A percentile compares a stretch with the other conserved stretches of the same genome.
These are phyloP conservation scores for Margaritispora aquatica DNA, from an alignment of 495 filamentous ascomycete species.

Conservation along the genomic window DNA sequence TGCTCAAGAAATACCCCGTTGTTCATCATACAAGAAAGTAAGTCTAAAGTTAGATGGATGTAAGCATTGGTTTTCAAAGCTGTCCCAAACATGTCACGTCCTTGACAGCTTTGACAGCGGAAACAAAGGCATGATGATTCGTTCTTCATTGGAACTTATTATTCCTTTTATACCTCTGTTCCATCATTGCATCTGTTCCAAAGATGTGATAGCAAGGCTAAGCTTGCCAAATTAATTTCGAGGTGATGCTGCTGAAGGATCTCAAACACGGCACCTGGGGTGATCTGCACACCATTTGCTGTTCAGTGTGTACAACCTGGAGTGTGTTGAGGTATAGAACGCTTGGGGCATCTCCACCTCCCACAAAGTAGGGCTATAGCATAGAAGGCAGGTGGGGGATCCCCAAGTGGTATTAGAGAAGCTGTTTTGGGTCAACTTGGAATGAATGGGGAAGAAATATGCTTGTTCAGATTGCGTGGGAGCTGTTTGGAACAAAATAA, in stretches of 20 bases:
- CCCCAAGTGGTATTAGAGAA: not conserved
- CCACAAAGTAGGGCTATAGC: not conserved
- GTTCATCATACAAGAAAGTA: not conserved
- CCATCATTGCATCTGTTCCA: not conserved
- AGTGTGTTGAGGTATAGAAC: not conserved
- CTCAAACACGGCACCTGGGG: not conserved
- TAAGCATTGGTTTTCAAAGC: not conserved
- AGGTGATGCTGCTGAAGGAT: not conserved
- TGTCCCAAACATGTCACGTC: not conserved
- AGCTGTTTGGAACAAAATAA: too few relatives aligned
- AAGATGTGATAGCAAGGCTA: not conserved
- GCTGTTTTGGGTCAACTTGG: not conserved
- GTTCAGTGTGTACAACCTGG: not conserved
- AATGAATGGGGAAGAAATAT: too few relatives aligned
- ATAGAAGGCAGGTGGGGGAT: not conserved
- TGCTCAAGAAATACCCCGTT: not conserved
- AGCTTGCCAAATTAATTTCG: not conserved
- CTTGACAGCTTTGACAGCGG: conserved; percentile 9
- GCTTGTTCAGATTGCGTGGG: too few relatives aligned
- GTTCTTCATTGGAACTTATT: not conserved
- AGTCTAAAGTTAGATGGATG: not conserved
- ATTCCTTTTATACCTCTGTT: not conserved
- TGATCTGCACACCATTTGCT: not conserved
- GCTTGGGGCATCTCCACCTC: not conserved
- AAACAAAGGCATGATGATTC: not conserved